phyloP scores from a whole-genome alignment of 805 yeast species.

The Blastobotrys parvus region DNA sequence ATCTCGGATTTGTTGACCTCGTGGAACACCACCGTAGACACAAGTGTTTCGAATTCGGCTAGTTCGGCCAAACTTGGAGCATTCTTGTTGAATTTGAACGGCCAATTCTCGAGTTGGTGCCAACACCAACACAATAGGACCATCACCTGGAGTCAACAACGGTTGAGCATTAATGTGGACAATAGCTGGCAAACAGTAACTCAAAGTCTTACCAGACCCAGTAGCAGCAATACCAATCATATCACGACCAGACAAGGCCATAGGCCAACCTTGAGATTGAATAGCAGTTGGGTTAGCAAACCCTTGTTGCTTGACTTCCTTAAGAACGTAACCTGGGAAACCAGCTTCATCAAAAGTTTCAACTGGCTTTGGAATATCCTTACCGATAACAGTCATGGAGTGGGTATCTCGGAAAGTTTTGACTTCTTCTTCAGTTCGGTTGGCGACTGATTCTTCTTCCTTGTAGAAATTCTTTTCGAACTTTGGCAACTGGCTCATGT shows the following conservation, averaged over 20 bases:
- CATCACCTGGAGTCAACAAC: slow-evolving; percentile 85
- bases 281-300: slow-evolving; percentile 92
- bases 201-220: slow-evolving; percentile 97
- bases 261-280: slow-evolving; percentile 99
- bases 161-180: slow-evolving; percentile 99
- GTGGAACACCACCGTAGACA: slow-evolving; percentile 99
- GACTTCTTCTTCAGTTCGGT: slow-evolving; percentile 68
- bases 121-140: slow-evolving; percentile 89
- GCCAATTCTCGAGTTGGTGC: slow-evolving; percentile 99
- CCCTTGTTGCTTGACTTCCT: slow-evolving; percentile 84
- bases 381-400: slow-evolving; percentile 81
- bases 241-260: slow-evolving; percentile 98
- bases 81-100: slow-evolving; percentile 93
- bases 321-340: slow-evolving; percentile 87
- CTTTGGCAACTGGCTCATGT: slow-evolving; percentile 63
- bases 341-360: slow-evolving; percentile 94
- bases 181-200: slow-evolving; percentile 94
- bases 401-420: slow-evolving; percentile 65
- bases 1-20: slow-evolving; percentile 96
- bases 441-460: slow-evolving; percentile 72
- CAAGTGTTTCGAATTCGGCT: slow-evolving; percentile 90
- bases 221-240: slow-evolving; percentile 99
- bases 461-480: slow-evolving; percentile 93
- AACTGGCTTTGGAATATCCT: slow-evolving; percentile 89
- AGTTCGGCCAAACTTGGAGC: slow-evolving; percentile 85